Conservation (phyloP, 208 protist species). For the Acanthamoeba sp. region DNA sequence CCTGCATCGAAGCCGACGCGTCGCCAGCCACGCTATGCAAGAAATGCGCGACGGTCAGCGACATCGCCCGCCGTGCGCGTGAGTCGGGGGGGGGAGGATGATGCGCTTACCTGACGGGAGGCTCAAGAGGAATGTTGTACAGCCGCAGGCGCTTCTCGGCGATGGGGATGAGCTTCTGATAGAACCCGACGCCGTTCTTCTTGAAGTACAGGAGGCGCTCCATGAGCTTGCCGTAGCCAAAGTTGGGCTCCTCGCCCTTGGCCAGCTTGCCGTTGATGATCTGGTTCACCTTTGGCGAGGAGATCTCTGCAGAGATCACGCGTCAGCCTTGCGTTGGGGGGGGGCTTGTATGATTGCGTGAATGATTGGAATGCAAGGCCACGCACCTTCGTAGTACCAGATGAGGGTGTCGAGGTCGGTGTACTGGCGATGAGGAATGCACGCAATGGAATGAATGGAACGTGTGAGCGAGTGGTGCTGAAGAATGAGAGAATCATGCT, state of each 20-base stretch:
- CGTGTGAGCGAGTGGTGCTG: too few species aligned
- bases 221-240: constrained; percentile 83
- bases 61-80: not conserved
- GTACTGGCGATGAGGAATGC: too few species aligned
- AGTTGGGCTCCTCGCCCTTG: constrained; percentile 75
- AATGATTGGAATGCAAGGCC: too few species aligned
- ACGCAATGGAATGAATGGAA: too few species aligned
- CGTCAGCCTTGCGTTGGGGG: too few species aligned
- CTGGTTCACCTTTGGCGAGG: not conserved
- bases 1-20: constrained; percentile 82
- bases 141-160: constrained; percentile 60
- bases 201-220: constrained; percentile 79
- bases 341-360: too few species aligned
- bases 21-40: constrained; percentile 68
- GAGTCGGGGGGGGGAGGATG: not conserved
- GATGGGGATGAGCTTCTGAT: constrained; percentile 66
- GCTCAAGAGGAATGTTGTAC: constrained; percentile 73
- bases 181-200: constrained; percentile 54
- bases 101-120: constrained; percentile 78
- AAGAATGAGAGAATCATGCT: too few species aligned
- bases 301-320: constrained; percentile 25
- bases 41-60: not conserved
- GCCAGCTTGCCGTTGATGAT: constrained; percentile 72
- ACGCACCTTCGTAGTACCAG: constrained; percentile 62
- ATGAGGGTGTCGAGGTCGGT: constrained; percentile 52